Percentiles rank a stretch among this genome's conserved stretches.
Conservation (phyloP, 306 rosid species). For the Dryas octopetala region DNA sequence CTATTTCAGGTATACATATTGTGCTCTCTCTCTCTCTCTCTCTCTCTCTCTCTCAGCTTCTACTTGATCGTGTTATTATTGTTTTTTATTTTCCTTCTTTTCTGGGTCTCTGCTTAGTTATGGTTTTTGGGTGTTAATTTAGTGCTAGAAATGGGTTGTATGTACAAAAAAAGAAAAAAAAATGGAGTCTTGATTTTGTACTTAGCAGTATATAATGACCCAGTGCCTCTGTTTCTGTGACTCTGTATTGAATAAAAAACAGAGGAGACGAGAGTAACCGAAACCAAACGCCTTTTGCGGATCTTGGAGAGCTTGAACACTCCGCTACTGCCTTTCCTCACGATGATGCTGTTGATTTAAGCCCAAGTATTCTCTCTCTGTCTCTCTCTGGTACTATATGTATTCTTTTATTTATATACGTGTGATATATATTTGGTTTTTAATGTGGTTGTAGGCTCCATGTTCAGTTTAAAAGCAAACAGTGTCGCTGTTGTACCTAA, state of each 20-base stretch:
- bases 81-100: slow-evolving; percentile 1
- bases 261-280: slow-evolving; percentile 57
- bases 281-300: slow-evolving; percentile 56
- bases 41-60: neutral
- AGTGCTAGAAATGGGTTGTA: neutral
- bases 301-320: slow-evolving; percentile 68
- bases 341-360: slow-evolving; percentile 75
- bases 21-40: neutral
- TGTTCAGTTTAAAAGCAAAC: slow-evolving; percentile 59
- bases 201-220: slow-evolving; percentile 1
- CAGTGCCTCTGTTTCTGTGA: slow-evolving; percentile 35
- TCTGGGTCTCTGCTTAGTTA: neutral
- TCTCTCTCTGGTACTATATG: neutral
- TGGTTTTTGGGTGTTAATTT: neutral
- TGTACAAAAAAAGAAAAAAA: neutral
- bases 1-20: slow-evolving; percentile 42
- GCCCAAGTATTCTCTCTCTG: slow-evolving; percentile 49
- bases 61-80: neutral
- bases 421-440: slow-evolving; percentile 14
- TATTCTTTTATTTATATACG: neutral
- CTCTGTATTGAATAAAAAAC: slow-evolving; percentile 33
- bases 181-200: neutral
- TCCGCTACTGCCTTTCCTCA: slow-evolving; percentile 57
- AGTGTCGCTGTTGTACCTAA: slow-evolving; percentile 44
- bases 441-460: slow-evolving; percentile 43